These are phyloP conservation scores for Trametes gibbosa DNA, from an alignment of 768 basidiomycete species.

Conservation along the genomic window DNA sequence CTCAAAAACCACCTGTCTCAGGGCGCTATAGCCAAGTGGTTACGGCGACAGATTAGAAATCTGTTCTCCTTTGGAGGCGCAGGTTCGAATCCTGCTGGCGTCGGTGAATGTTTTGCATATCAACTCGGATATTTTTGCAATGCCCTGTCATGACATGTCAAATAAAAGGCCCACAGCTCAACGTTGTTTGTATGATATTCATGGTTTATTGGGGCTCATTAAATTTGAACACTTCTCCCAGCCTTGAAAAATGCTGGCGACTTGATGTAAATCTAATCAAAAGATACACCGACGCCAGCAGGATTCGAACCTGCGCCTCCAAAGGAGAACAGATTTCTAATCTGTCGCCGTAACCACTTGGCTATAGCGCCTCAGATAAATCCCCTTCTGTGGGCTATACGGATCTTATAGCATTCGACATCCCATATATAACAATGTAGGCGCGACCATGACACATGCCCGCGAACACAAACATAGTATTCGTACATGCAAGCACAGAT, in stretches of 20 bases:
- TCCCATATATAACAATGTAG: too few relatives aligned
- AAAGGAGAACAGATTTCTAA: conserved; percentile 47
- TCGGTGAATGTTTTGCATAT: conserved; percentile 23
- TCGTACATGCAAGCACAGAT: not conserved
- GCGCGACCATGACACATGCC: not conserved
- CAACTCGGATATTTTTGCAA: too few relatives aligned
- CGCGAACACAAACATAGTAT: not conserved
- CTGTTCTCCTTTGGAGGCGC: conserved; percentile 37
- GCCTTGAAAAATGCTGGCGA: too few relatives aligned
- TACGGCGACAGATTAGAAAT: conserved; percentile 72
- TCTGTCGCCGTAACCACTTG: conserved; percentile 77
- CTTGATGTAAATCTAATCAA: not conserved
- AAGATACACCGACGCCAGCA: conserved; percentile 36
- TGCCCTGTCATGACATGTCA: too few relatives aligned
- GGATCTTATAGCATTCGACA: too few relatives aligned
- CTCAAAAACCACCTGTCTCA: too few relatives aligned
- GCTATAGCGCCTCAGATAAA: conserved; percentile 53
- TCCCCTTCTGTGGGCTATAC: too few relatives aligned
- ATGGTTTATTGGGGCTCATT: too few relatives aligned
- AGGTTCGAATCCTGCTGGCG: conserved; percentile 47
- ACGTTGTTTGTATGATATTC: too few relatives aligned
- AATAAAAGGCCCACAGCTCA: too few relatives aligned
- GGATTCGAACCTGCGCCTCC: conserved; percentile 45
- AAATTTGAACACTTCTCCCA: too few relatives aligned
- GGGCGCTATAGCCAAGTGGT: conserved; percentile 76